Evolutionary conservation across 1,139 yeast species (phyloP).

Genomic region (Geotrichum bryndzae): DNA sequence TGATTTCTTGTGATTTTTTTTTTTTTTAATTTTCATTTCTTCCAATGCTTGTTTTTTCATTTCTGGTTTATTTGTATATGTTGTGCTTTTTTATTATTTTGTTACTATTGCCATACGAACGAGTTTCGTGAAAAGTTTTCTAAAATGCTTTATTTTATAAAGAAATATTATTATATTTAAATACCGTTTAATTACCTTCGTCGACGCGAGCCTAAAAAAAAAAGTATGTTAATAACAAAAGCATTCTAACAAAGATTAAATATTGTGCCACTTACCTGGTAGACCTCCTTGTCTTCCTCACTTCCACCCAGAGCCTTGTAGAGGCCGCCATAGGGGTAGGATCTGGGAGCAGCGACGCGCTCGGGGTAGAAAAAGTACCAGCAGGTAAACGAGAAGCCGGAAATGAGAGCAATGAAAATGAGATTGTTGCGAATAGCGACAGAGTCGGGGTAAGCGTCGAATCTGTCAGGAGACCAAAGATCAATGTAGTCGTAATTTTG

Average conservation of each 20-base stretch:
- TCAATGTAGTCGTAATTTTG: slow-evolving; percentile 69
- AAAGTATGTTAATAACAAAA: no score
- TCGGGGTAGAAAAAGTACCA: slow-evolving; percentile 63
- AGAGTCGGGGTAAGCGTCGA: slow-evolving; percentile 52
- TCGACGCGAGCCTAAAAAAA: slow-evolving; percentile 18
- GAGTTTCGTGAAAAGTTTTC: not conserved
- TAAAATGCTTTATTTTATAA: not conserved
- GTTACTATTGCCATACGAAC: not conserved
- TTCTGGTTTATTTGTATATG: not conserved
- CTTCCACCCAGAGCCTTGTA: slow-evolving; percentile 66
- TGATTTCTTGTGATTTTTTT: not conserved
- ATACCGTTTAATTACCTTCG: slow-evolving; percentile 14
- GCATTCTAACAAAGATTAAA: not conserved
- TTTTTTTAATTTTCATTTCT: not conserved
- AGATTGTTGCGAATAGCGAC: slow-evolving; percentile 51
- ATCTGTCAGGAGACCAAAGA: slow-evolving; percentile 84
- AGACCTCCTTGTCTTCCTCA: slow-evolving; percentile 32
- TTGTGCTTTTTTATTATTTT: not conserved
- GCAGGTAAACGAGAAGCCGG: slow-evolving; percentile 50
- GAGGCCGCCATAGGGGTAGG: slow-evolving; percentile 69
- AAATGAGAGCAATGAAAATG: slow-evolving; percentile 51
- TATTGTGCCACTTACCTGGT: slow-evolving; percentile 23
- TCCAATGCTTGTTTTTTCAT: not conserved
- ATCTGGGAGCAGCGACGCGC: slow-evolving; percentile 70
- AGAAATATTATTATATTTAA: not conserved